These are phyloP conservation scores for Hylodesmum podocarpum DNA, from an alignment of 306 rosid species.

Conservation along the genomic window DNA sequence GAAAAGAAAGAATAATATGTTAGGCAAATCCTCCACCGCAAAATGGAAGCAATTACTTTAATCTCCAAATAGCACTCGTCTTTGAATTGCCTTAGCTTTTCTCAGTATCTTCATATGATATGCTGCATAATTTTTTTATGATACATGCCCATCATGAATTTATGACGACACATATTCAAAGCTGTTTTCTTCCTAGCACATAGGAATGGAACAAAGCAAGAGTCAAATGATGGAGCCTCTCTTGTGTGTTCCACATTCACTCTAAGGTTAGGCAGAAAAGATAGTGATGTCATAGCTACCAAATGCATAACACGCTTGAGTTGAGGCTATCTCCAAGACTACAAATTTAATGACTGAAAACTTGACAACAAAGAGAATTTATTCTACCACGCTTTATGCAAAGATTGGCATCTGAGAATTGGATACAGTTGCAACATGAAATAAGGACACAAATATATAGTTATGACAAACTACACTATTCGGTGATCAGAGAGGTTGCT, in stretches of 20 bases:
- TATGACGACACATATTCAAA: slow-evolving; percentile 1
- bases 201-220: not conserved
- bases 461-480: not conserved
- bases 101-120: slow-evolving; percentile 23
- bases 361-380: not conserved
- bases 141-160: not conserved
- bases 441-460: not conserved
- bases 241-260: slow-evolving; percentile 6
- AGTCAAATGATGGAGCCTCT: not conserved
- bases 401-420: not conserved
- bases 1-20: slow-evolving; percentile 15
- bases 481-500: too few species aligned
- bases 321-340: not conserved
- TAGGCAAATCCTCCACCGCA: slow-evolving; percentile 31
- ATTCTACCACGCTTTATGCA: not conserved
- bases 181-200: not conserved
- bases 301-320: not conserved
- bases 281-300: not conserved
- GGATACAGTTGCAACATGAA: not conserved
- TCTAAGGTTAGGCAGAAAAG: slow-evolving; percentile 13
- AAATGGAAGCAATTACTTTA: slow-evolving; percentile 13
- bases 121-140: slow-evolving; percentile 19
- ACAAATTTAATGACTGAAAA: not conserved
- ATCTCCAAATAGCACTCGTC: slow-evolving; percentile 18
- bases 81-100: slow-evolving; percentile 17